Base-by-base conservation (phyloP, 805 yeast species). In the Candida adriatica region DNA sequence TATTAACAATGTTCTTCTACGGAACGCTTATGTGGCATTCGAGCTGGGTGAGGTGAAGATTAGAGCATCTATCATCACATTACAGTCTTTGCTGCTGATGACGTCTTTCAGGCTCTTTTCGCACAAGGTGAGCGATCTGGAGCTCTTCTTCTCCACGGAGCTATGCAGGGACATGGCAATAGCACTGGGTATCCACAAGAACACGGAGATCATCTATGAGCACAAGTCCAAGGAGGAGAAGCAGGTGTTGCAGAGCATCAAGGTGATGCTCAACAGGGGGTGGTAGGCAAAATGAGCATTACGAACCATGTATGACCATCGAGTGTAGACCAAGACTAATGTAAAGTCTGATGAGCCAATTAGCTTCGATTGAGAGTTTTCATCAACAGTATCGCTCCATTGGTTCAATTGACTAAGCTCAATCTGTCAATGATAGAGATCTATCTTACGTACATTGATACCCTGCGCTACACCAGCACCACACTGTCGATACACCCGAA, bases 401-500 rank as follows among this genome's bases (percentile, higher is more conserved):
- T n/a, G n/a, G n/a, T n/a, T n/a, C n/a, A n/a, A n/a, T n/a, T n/a
- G n/a, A n/a, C n/a, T n/a, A n/a, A n/a, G n/a, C n/a, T n/a, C n/a
- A n/a, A n/a, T n/a, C n/a, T n/a, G n/a, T n/a, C n/a, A n/a, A n/a
- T n/a, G n/a, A n/a, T n/a, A n/a, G n/a, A n/a, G n/a, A n/a, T n/a
- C n/a, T n/a, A n/a, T n/a, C n/a, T n/a, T n/a, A n/a, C n/a, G n/a
- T n/a, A n/a, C n/a, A n/a, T n/a, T n/a, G n/a, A n/a, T n/a, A n/a
- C n/a, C n/a, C n/a, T n/a, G n/a, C n/a, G n/a, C n/a, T 23, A 27
- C 5, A 10, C 23, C 18, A 85, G 60, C 38, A 76, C 73, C 22
- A 87, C 67, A 49, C 87, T 82, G 57, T 92, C 98, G 24, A 92
- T 84, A 57, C 96, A 87, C 6, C 97, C 99, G 59, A 84, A 90